Evolutionary conservation across 306 rosid species (phyloP), one percentile per base, ranked within the genome.

Genomic region (Fragaria nilgerrensis): DNA sequence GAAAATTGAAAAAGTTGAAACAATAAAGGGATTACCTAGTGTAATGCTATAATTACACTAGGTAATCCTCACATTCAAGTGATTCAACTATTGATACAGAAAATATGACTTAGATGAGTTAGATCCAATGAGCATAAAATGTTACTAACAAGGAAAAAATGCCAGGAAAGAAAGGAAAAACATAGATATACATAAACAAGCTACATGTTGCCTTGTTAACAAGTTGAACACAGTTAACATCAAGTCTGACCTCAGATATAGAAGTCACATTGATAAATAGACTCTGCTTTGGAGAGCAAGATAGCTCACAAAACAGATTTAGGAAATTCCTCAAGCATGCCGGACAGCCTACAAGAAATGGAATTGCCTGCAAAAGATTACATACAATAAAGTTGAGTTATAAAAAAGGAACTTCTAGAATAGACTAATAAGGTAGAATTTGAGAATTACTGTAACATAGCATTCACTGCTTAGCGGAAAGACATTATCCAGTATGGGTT

Each of bases 281-380:
- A 79, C 93, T 89, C 92, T 94, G 98, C 70, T 83, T 82, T 68
- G 98, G 97, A 83, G 98, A 94, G 86, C 98, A 92, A 72, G 98
- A 92, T 76, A 94, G 96, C 74, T 94, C 90, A 69, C 98, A 94
- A 82, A 94, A 94, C 55, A 94, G 93, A 85, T 94, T 92, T 59
- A 94, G 82, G 82, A 94, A 94, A 86, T 94, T 94, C 84, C 98
- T 89, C 92, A 94, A 88, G 87, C 98, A 94, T 52, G 98, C 95
- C 48, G 98, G 98, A 84, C 98, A 94, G 86, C 98, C 97, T 61
- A 94, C 98, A 62, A 94, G 88, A 83, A 94, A 88, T 3, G 98
- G 98, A 69, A 94, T 88, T 4, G 96, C 98, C 98, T 93, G 92
- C 87, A 86, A 80, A 68, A 77, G 75, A 82, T 49, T 41, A 67